A percentile compares a stretch with the other conserved stretches of the same genome.
Conservation (phyloP, 2,329 filamentous ascomycete genomes). For the Botrytis deweyae region DNA sequence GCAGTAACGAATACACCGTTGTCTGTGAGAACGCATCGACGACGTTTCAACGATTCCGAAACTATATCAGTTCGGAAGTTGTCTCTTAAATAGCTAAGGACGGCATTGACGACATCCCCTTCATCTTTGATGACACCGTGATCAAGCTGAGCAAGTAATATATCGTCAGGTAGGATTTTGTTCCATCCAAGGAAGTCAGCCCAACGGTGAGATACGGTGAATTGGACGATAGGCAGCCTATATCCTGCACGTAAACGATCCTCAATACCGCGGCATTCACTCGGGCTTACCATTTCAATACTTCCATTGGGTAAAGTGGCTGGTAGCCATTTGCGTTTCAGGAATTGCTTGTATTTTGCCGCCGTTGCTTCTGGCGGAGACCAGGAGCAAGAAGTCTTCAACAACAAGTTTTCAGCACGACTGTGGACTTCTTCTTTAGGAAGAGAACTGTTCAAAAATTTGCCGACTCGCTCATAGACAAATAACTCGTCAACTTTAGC, state of each 20-base stretch:
- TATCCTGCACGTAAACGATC: slow-evolving; percentile 27
- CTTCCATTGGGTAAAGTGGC: slow-evolving; percentile 11
- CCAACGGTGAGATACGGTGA: slow-evolving; percentile 26
- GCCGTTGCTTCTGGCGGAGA: neutral
- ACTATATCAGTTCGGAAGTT: slow-evolving; percentile 15
- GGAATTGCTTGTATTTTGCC: slow-evolving; percentile 11
- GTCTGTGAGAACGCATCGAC: slow-evolving; percentile 26
- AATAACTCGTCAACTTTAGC: slow-evolving; percentile 28
- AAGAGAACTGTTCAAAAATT: slow-evolving; percentile 24
- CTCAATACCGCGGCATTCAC: slow-evolving; percentile 26
- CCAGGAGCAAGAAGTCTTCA: slow-evolving; percentile 24
- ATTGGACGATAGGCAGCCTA: slow-evolving; percentile 26
- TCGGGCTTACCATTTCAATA: slow-evolving; percentile 21
- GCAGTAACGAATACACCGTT: slow-evolving; percentile 24
- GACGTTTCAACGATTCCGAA: slow-evolving; percentile 15
- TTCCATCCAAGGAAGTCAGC: slow-evolving; percentile 29
- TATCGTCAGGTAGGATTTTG: slow-evolving; percentile 19
- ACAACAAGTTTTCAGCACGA: slow-evolving; percentile 22
- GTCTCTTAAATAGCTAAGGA: slow-evolving; percentile 28
- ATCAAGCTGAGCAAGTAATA: slow-evolving; percentile 30
- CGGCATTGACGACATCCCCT: slow-evolving; percentile 26
- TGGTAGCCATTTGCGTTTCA: slow-evolving; percentile 30
- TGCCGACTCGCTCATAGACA: slow-evolving; percentile 23
- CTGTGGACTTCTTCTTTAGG: slow-evolving; percentile 11
- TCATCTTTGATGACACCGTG: slow-evolving; percentile 23